A percentile compares a stretch with the other conserved stretches of the same genome.
Conservation (phyloP, 1,284 basidiomycete genomes). For the Mycena sp. region DNA sequence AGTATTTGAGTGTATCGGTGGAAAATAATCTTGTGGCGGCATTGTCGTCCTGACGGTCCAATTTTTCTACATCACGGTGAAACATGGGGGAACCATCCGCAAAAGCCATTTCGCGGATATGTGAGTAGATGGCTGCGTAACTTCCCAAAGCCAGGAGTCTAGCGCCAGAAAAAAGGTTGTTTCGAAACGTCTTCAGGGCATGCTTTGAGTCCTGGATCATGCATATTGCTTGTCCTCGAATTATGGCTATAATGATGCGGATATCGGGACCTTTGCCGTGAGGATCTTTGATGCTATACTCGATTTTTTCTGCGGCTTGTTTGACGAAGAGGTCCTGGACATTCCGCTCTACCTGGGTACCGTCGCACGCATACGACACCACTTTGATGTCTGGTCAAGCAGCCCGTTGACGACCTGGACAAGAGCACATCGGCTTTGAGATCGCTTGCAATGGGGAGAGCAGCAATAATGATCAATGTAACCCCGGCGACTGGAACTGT, state of each 20-base stretch:
- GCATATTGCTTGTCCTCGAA: too few species aligned
- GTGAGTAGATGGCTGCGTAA: too few species aligned
- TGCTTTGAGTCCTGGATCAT: too few species aligned
- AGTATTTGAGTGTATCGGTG: too few species aligned
- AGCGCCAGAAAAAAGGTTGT: too few species aligned
- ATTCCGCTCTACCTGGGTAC: slow-evolving; percentile 39
- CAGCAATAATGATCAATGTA: slow-evolving; percentile 39
- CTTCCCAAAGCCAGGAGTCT: too few species aligned
- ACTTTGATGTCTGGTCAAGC: slow-evolving; percentile 31
- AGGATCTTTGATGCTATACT: slow-evolving; percentile 23
- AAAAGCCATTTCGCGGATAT: too few species aligned
- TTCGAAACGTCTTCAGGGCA: too few species aligned
- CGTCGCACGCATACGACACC: slow-evolving; percentile 41
- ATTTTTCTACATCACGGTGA: too few species aligned
- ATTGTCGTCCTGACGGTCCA: too few species aligned
- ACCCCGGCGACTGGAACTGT: background rate
- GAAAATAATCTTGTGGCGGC: too few species aligned
- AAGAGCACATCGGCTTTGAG: slow-evolving; percentile 31
- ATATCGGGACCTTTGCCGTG: background rate
- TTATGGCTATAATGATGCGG: slow-evolving; percentile 15
- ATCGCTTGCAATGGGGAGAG: slow-evolving; percentile 34
- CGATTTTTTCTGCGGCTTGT: slow-evolving; percentile 7
- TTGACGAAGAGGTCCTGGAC: slow-evolving; percentile 29
- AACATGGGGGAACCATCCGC: too few species aligned
- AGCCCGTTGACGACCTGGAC: slow-evolving; percentile 33